phyloP scores from a whole-genome alignment of 2,329 filamentous ascomycete genomes.

The Trichoderma guizhouense region DNA sequence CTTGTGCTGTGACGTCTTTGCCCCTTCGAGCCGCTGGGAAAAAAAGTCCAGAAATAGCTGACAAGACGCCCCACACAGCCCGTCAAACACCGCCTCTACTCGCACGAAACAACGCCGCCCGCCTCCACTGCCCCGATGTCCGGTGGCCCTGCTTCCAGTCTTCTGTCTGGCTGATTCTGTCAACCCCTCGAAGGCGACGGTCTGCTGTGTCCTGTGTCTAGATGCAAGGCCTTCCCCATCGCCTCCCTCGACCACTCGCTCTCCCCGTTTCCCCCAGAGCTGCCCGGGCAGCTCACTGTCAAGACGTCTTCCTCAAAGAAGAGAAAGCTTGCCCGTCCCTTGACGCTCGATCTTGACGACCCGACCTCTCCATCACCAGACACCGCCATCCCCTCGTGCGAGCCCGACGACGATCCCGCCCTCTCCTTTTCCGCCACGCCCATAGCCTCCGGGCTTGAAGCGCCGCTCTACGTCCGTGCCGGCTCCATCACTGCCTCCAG shows the following conservation, averaged over 20 bases:
- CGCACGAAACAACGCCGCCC: conserved; percentile 10
- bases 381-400: conserved; percentile 51
- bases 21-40: not conserved
- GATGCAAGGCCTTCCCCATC: conserved; percentile 15
- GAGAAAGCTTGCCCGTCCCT: conserved; percentile 60
- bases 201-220: conserved; percentile 5
- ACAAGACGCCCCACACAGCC: conserved; percentile 16
- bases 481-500: conserved; percentile 48
- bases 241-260: conserved; percentile 6
- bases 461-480: conserved; percentile 40
- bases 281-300: conserved; percentile 64
- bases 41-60: conserved; percentile 7
- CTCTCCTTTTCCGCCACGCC: conserved; percentile 50
- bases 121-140: conserved; percentile 19
- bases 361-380: conserved; percentile 41
- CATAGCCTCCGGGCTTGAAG: conserved; percentile 36
- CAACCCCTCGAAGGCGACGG: conserved; percentile 18
- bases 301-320: conserved; percentile 73
- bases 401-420: conserved; percentile 47
- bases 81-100: conserved; percentile 14
- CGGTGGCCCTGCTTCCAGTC: conserved; percentile 14
- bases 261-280: conserved; percentile 39
- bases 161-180: conserved; percentile 19
- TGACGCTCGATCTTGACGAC: conserved; percentile 41
- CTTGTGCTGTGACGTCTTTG: conserved; percentile 10